A percentile compares a stretch with the other conserved stretches of the same genome.
Conservation (phyloP, 1,284 basidiomycete species). For the Microbotryum saponariae region DNA sequence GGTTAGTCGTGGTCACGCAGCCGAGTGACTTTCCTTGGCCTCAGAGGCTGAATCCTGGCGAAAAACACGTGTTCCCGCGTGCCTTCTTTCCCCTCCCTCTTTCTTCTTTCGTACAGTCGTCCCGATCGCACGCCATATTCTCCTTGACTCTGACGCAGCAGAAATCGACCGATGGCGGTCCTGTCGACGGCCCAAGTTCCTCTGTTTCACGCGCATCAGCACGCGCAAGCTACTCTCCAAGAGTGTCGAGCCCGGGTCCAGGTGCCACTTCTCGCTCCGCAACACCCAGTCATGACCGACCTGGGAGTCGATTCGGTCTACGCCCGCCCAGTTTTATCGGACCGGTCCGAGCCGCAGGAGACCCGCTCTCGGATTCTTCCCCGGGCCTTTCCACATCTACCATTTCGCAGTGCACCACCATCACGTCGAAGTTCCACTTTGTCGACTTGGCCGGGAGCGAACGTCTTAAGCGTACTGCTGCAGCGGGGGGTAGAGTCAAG, state of each 20-base stretch:
- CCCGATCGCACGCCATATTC: constrained; percentile 64
- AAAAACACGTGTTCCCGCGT: too few relatives aligned
- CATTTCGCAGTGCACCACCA: constrained; percentile 61
- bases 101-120: too few relatives aligned
- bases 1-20: constrained; percentile 79
- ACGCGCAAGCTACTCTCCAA: constrained; percentile 4
- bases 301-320: constrained; percentile 19
- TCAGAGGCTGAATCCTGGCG: too few relatives aligned
- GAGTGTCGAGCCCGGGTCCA: constrained; percentile 16
- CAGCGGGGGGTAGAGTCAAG: constrained; percentile 88
- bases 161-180: constrained; percentile 31
- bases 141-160: constrained; percentile 82
- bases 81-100: too few relatives aligned
- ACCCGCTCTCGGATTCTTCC: too few relatives aligned
- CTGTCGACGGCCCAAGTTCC: neutral
- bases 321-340: constrained; percentile 1
- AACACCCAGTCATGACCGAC: constrained; percentile 27
- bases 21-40: too few relatives aligned
- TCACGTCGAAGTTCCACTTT: constrained; percentile 95
- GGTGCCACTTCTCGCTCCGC: constrained; percentile 5
- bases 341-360: constrained; percentile 3
- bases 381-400: neutral
- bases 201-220: constrained; percentile 18
- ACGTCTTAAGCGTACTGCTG: constrained; percentile 84
- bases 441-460: constrained; percentile 97